Conservation (phyloP, 192 early-diverging fungal species). For the Kappamyces sp. region DNA sequence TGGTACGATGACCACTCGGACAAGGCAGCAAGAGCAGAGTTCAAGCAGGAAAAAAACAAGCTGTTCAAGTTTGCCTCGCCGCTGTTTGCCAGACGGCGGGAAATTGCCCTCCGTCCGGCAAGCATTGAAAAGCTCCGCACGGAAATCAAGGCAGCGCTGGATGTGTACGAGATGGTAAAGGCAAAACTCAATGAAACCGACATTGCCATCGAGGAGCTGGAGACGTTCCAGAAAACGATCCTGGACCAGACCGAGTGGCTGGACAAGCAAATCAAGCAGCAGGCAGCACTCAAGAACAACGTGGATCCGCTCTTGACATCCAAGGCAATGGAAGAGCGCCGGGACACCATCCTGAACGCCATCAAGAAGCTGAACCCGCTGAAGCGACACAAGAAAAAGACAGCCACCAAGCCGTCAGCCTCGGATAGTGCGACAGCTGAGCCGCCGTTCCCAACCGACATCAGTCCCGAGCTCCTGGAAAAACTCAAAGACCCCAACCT, state of each 20-base stretch:
- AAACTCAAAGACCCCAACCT: not conserved
- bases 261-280: conserved; percentile 47
- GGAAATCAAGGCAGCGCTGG: conserved; percentile 10
- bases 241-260: conserved; percentile 65
- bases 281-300: conserved; percentile 48
- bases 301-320: conserved; percentile 68
- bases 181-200: conserved; percentile 1
- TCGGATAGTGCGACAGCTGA: not conserved
- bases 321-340: conserved; percentile 37
- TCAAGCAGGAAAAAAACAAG: conserved; percentile 31
- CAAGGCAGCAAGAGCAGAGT: conserved; percentile 41
- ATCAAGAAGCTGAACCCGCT: conserved; percentile 20
- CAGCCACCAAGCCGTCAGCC: not conserved
- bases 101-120: conserved; percentile 47
- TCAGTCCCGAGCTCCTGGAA: not conserved
- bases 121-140: conserved; percentile 20
- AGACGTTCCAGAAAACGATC: conserved; percentile 36
- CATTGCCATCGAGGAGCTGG: conserved; percentile 24
- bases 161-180: conserved; percentile 5
- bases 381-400: not conserved
- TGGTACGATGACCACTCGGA: conserved; percentile 87
- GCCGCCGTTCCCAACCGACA: not conserved
- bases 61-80: conserved; percentile 40
- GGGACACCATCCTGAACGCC: conserved; percentile 39
- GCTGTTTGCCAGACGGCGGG: conserved; percentile 36